phyloP scores from a whole-genome alignment of 768 basidiomycete genomes.

The Gelatoporia subvermispora region DNA sequence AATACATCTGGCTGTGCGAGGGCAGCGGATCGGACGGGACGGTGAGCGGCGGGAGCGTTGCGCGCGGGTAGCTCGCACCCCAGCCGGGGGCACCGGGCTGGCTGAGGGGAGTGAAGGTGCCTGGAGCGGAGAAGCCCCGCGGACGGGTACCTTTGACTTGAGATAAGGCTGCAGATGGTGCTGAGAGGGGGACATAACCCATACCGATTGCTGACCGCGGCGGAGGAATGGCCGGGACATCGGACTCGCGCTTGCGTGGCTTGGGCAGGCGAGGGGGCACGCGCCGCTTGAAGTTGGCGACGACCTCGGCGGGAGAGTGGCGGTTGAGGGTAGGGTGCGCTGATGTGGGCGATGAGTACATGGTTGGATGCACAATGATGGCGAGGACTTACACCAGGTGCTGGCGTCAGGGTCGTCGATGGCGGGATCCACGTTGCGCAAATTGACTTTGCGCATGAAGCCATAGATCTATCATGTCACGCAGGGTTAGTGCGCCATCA shows the following conservation, averaged over 20 bases:
- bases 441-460: slow-evolving; percentile 97
- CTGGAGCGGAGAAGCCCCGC: slow-evolving; percentile 76
- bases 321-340: slow-evolving; percentile 91
- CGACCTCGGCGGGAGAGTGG: slow-evolving; percentile 84
- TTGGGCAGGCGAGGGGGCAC: slow-evolving; percentile 91
- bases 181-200: slow-evolving; percentile 61
- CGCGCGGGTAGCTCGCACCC: slow-evolving; percentile 46
- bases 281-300: slow-evolving; percentile 92
- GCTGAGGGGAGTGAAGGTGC: slow-evolving; percentile 69
- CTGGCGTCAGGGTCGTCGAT: slow-evolving; percentile 95
- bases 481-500: slow-evolving; percentile 8
- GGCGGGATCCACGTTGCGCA: slow-evolving; percentile 91
- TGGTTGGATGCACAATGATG: slow-evolving; percentile 2
- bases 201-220: slow-evolving; percentile 74
- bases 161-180: slow-evolving; percentile 46
- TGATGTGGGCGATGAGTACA: slow-evolving; percentile 24
- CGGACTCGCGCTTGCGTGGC: slow-evolving; percentile 72
- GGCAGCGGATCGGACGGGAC: slow-evolving; percentile 73
- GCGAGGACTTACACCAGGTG: slow-evolving; percentile 80
- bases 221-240: slow-evolving; percentile 65
- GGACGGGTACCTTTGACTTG: slow-evolving; percentile 56
- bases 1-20: slow-evolving; percentile 54
- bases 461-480: slow-evolving; percentile 77
- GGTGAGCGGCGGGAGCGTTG: slow-evolving; percentile 74
- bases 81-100: slow-evolving; percentile 55